phyloP scores from a whole-genome alignment of 1,284 basidiomycete species.

The Sporisorium sorghi region DNA sequence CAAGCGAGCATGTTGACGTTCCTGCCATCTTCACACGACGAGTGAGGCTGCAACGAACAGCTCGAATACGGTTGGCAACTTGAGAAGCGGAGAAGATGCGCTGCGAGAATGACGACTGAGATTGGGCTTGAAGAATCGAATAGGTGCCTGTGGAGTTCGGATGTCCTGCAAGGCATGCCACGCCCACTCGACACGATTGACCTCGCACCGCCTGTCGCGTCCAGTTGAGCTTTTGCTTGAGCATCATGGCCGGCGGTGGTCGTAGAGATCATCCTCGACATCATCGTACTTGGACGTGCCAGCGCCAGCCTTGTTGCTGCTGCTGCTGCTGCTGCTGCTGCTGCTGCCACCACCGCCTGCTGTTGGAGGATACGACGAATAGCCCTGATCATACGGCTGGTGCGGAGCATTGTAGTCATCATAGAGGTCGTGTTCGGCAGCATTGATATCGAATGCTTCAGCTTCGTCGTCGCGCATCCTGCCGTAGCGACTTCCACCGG shows the following conservation, averaged over 20 bases:
- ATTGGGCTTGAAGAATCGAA: not conserved
- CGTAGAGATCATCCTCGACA: constrained; percentile 26
- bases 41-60: no score
- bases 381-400: constrained; percentile 34
- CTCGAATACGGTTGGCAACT: no score
- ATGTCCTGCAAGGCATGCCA: not conserved
- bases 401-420: constrained; percentile 39
- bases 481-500: constrained; percentile 33
- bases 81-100: no score
- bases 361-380: constrained; percentile 37
- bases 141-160: not conserved
- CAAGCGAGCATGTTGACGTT: constrained; percentile 6
- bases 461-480: constrained; percentile 51
- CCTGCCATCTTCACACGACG: no score
- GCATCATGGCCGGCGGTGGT: constrained; percentile 25
- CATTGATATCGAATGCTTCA: constrained; percentile 51
- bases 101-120: not conserved
- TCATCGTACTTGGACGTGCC: constrained; percentile 25
- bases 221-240: no score
- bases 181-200: not conserved
- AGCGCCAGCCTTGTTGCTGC: not conserved
- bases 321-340: no score
- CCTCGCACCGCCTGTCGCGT: no score
- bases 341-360: constrained; percentile 2
- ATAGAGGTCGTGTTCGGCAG: constrained; percentile 47